Base-by-base conservation (phyloP, 352 stramenopile genomes). In the Phytopythium mirpurense region DNA sequence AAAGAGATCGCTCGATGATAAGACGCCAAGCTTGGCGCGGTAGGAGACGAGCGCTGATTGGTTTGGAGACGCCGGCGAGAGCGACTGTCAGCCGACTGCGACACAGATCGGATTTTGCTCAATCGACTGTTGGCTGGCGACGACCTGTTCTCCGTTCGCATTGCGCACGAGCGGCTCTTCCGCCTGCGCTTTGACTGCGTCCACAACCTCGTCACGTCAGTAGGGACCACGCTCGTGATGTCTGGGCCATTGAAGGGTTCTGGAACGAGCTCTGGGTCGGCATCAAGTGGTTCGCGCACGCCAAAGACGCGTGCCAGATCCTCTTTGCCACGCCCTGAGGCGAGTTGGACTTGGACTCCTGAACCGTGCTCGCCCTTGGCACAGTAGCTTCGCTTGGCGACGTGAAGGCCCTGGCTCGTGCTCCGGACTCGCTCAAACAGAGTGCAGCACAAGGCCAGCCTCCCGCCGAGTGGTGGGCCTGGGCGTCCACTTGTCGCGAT, bases 121-220 rank as follows among this genome's bases (percentile, higher is more conserved):
- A 72, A n/a, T n/a, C n/a, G n/a, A 72, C 37, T 69, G 65, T 16
- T 68, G 51, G 56, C 56, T 54, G 3, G 76, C 67, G 60, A 60
- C n/a, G 21, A 54, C 1, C n/a, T 68, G 11, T 60, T 56, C 40
- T 37, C 34, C 3, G 34, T 31, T 8, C 58, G 61, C 19, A 56
- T 50, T 12, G 60, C 56, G 7, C 54, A 45, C 3, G 59, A 59
- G 35, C 62, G 71, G 2, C 57, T 82, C 23, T 46, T 71, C 1
- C 57, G 54, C 10, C 38, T 82, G 11, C 23, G 76, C n/a, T 53
- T 36, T 14, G 65, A 74, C 36, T 59, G 50, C 18, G 48, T 65
- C 12, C 42, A 77, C 0, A 60, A 77, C n/a, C 59, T 76, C 24
- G 26, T 70, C 12, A 67, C 63, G 0, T 70, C 56, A 2, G 36